A percentile compares a stretch with the other conserved stretches of the same genome.
These are phyloP conservation scores for Colletotrichum camelliae DNA, from an alignment of 2,329 filamentous ascomycete genomes.

Conservation along the genomic window DNA sequence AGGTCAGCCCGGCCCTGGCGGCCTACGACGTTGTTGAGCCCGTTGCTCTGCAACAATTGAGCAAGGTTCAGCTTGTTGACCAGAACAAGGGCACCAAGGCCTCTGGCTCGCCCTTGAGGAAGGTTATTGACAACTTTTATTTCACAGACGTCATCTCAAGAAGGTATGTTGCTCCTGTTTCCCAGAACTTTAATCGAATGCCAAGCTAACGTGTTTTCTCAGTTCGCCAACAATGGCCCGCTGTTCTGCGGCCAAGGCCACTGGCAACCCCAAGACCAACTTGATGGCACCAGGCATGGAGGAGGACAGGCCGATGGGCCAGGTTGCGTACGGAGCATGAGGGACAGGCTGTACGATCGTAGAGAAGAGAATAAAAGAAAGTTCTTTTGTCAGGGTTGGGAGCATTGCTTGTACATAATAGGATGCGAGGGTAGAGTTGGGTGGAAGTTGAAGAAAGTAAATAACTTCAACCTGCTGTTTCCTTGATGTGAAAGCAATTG, in stretches of 20 bases:
- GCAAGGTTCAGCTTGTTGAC: conserved; percentile 94
- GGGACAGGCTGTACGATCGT: conserved; percentile 30
- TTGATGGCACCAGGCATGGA: conserved; percentile 77
- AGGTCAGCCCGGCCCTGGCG: conserved; percentile 89
- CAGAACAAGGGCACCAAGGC: conserved; percentile 88
- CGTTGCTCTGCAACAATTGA: conserved; percentile 73
- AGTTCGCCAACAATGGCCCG: conserved; percentile 98
- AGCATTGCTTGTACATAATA: conserved; percentile 45
- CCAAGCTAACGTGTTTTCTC: conserved; percentile 11
- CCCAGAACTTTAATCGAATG: too few species aligned
- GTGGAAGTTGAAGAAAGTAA: conserved; percentile 24
- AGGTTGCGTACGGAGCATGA: conserved; percentile 64
- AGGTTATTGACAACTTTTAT: conserved; percentile 94
- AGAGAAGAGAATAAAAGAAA: conserved; percentile 40
- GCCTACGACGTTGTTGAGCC: conserved; percentile 92
- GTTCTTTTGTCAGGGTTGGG: conserved; percentile 35
- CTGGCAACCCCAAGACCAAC: conserved; percentile 78
- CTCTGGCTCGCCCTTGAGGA: conserved; percentile 78
- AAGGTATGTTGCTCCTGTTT: conserved; percentile 65
- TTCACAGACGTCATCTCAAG: conserved; percentile 97
- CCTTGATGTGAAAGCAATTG: background rate
- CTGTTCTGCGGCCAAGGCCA: conserved; percentile 91
- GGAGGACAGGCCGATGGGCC: conserved; percentile 66
- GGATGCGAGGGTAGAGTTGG: conserved; percentile 25
- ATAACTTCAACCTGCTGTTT: conserved; percentile 14